Evolutionary conservation across 192 early-diverging fungal genomes (phyloP).

Genomic region (Pilobolus umbonatus): DNA sequence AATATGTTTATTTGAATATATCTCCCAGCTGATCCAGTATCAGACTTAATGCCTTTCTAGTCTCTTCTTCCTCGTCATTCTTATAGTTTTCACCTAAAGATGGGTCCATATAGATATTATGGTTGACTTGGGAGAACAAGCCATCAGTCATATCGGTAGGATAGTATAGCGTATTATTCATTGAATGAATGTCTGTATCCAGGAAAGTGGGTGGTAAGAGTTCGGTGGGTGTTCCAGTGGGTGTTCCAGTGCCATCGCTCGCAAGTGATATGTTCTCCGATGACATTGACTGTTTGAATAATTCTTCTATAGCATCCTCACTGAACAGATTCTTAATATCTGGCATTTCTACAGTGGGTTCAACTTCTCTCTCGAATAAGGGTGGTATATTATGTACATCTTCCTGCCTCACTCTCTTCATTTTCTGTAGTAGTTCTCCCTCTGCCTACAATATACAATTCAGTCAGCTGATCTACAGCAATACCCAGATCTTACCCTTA

Average conservation of each 20-base stretch:
- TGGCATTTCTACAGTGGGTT: too few relatives aligned
- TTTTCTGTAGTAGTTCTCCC: not conserved
- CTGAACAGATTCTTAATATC: too few relatives aligned
- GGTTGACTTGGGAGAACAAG: not conserved
- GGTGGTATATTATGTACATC: not conserved
- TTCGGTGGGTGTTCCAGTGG: too few relatives aligned
- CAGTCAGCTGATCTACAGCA: not conserved
- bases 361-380: not conserved
- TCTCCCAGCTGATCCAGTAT: slow-evolving; percentile 7
- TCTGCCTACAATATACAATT: not conserved
- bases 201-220: too few relatives aligned
- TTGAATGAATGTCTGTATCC: too few relatives aligned
- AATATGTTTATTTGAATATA: not conserved
- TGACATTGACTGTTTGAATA: too few relatives aligned
- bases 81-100: not conserved
- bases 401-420: not conserved
- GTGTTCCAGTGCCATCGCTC: too few relatives aligned
- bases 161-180: too few relatives aligned
- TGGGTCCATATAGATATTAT: not conserved
- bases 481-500: not conserved
- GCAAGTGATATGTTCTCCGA: too few relatives aligned
- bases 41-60: slow-evolving; percentile 6
- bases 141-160: too few relatives aligned
- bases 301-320: too few relatives aligned
- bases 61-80: slow-evolving; percentile 2